Conservation (phyloP, 371 early-diverging fungal species). For the Blastocladiella emersonii region DNA sequence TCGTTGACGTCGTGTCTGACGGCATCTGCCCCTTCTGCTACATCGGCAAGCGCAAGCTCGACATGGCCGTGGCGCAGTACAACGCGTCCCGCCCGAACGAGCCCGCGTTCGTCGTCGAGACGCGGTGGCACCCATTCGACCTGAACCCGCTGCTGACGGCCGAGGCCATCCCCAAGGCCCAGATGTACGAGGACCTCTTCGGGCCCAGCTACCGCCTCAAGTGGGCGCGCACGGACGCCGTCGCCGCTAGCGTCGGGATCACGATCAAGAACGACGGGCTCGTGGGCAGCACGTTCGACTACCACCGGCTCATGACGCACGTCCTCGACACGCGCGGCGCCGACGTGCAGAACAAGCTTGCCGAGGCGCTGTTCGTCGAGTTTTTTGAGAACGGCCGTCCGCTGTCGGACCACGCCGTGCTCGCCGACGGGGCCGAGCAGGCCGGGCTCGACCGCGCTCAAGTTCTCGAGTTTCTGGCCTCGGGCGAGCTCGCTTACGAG, state of each 20-base stretch:
- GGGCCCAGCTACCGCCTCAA: conserved; percentile 31
- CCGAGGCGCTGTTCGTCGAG: conserved; percentile 41
- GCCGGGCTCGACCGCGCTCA: conserved; percentile 40
- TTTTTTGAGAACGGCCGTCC: conserved; percentile 53
- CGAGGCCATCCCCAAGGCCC: conserved; percentile 29
- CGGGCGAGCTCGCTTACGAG: conserved; percentile 30
- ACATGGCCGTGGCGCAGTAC: too few relatives aligned
- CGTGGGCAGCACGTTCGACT: conserved; percentile 44
- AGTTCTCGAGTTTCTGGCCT: conserved; percentile 30
- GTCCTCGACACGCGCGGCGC: conserved; percentile 30
- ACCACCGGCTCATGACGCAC: too few relatives aligned
- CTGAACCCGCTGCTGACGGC: conserved; percentile 33
- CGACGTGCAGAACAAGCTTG: conserved; percentile 37
- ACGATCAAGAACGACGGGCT: conserved; percentile 40
- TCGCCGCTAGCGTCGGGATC: conserved; percentile 46
- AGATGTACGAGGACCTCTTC: conserved; percentile 38
- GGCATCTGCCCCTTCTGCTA: conserved; percentile 53
- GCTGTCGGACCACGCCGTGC: conserved; percentile 34
- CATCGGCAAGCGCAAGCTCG: conserved; percentile 53
- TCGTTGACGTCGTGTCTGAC: conserved; percentile 38
- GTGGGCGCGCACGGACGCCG: conserved; percentile 35
- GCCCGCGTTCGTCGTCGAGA: conserved; percentile 31
- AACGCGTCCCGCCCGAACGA: too few relatives aligned
- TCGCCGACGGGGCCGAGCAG: conserved; percentile 39
- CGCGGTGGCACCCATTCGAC: conserved; percentile 49